Base-by-base conservation (phyloP, 2,329 filamentous ascomycete genomes). In the Talaromyces rugulosus region DNA sequence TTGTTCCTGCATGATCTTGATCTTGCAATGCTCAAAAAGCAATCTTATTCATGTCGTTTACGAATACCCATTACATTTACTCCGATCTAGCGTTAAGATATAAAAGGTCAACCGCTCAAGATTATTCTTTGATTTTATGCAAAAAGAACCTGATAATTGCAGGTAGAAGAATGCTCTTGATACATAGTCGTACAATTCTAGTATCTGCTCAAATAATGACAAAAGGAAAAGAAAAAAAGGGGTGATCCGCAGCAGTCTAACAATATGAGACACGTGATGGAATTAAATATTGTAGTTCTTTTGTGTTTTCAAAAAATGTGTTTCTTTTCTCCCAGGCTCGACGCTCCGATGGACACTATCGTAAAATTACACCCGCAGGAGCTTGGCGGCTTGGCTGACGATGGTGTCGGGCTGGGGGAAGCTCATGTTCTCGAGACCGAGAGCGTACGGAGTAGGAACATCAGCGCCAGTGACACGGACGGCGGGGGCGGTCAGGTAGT, bases 401-500 rank as follows among this genome's bases (percentile, higher is more conserved):
- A 99, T 97, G 71, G 96, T 83, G 67, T 88, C 78, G 82, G 96
- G 92, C 69, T 89, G 91, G 57, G 95, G 95, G 89, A 99, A 99
- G 72, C 85, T 85, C 91, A 99, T 89, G 80, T 95, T 88, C 85
- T 99, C 95, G 62, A 99, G 86, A 76, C 91, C 91, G 79, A 89
- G 84, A 63, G 95, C 94, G 76, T 99, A 98, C 42, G 95, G 95
- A 7, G 95, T 99, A 56, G 95, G 95, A 12, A 99, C 95, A 78
- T 99, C 95, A 67, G 95, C 94, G 77, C 95, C 95, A 63, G 95
- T 98, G 72, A 99, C 88, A 78, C 95, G 89, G 78, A 94, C 90
- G 65, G 92, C 95, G 55, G 95, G 95, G 61, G 92, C 92, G 73
- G 97, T 89, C 67, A 99, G 89, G 83, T 96, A 98, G 82, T 99